Evolutionary conservation across 2,329 filamentous ascomycete genomes (phyloP).

Genomic region (Aspergillus floridensis): DNA sequence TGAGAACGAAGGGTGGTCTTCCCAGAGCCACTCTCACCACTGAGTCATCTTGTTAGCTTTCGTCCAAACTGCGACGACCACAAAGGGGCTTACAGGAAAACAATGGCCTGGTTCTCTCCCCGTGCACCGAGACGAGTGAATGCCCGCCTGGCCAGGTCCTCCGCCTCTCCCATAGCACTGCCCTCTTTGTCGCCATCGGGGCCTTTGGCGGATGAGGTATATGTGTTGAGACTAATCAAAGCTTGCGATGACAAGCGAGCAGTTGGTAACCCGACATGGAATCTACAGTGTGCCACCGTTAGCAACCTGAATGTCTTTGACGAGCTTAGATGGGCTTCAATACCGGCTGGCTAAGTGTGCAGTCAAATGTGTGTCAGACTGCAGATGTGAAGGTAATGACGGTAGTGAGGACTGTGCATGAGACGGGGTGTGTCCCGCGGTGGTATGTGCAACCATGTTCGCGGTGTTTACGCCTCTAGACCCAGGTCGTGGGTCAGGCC

Average conservation of each 20-base stretch:
- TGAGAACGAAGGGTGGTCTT: slow-evolving; percentile 95
- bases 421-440: slow-evolving; percentile 53
- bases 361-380: slow-evolving; percentile 52
- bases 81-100: slow-evolving; percentile 74
- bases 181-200: slow-evolving; percentile 88
- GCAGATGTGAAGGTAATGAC: slow-evolving; percentile 70
- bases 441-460: slow-evolving; percentile 41
- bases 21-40: slow-evolving; percentile 91
- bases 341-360: slow-evolving; percentile 53
- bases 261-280: slow-evolving; percentile 86
- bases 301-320: slow-evolving; percentile 1
- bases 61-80: neutral
- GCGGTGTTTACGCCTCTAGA: slow-evolving; percentile 13
- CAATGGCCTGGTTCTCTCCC: slow-evolving; percentile 86
- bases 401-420: slow-evolving; percentile 80
- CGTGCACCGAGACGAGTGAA: slow-evolving; percentile 82
- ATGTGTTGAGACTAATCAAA: slow-evolving; percentile 90
- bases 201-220: slow-evolving; percentile 82
- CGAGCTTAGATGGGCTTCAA: neutral
- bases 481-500: slow-evolving; percentile 1
- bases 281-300: slow-evolving; percentile 64
- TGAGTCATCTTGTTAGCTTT: slow-evolving; percentile 42
- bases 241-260: slow-evolving; percentile 88
- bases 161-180: slow-evolving; percentile 86
- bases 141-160: slow-evolving; percentile 84